Conservation (phyloP, 176 grass and related monocot genomes). For the Musa itinerans region DNA sequence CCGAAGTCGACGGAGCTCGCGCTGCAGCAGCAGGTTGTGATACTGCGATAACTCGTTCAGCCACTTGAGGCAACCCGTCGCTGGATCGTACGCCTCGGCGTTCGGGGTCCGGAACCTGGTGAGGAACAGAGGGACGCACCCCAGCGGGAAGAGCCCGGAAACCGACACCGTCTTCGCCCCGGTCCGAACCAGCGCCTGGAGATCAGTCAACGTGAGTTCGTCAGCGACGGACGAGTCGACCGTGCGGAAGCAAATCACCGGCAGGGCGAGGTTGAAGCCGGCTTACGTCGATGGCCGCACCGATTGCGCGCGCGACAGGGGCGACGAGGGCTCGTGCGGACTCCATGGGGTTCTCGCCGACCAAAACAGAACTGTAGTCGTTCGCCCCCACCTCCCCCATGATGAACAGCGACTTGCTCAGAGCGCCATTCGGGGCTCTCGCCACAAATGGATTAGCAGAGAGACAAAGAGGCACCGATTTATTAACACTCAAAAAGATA, state of each 20-base stretch:
- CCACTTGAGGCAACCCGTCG: slow-evolving; percentile 22
- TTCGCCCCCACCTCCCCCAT: slow-evolving; percentile 8
- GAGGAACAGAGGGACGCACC: slow-evolving; percentile 20
- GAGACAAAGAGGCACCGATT: too few species aligned
- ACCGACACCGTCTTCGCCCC: slow-evolving; percentile 11
- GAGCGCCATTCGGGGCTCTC: background rate
- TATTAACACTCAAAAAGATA: too few species aligned
- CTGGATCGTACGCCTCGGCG: slow-evolving; percentile 13
- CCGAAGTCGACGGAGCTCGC: slow-evolving; percentile 9
- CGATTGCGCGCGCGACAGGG: background rate
- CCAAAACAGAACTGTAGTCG: background rate
- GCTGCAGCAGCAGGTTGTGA: slow-evolving; percentile 14
- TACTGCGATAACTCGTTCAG: slow-evolving; percentile 25
- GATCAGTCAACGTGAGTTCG: background rate
- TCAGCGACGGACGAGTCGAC: background rate
- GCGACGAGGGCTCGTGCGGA: background rate
- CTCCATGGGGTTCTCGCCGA: background rate
- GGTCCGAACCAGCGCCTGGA: background rate
- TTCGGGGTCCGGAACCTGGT: slow-evolving; percentile 6
- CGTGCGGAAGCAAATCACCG: background rate
- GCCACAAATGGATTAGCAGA: background rate
- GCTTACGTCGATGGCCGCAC: background rate
- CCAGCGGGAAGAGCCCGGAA: slow-evolving; percentile 17
- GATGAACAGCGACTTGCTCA: background rate
- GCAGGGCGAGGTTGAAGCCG: background rate